These are phyloP conservation scores for Blastobotrys malaysiensis DNA, from an alignment of 1,139 yeast genomes.

Conservation along the genomic window DNA sequence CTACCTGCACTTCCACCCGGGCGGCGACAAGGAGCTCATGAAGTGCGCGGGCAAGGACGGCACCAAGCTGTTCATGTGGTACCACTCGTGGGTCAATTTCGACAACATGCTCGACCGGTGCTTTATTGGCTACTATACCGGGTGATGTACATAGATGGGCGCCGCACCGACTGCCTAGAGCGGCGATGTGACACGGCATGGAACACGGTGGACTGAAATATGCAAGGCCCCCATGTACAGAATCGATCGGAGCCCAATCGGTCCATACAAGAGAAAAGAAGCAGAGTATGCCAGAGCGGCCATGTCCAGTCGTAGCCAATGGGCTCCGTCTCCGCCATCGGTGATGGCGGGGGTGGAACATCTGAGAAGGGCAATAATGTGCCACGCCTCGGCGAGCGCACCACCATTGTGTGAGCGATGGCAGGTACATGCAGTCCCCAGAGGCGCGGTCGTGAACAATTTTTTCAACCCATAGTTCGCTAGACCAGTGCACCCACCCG, in stretches of 20 bases:
- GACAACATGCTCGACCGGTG: slow-evolving; percentile 79
- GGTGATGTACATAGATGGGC: background rate
- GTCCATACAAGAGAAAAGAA: background rate
- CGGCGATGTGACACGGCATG: too few relatives aligned
- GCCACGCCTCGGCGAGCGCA: background rate
- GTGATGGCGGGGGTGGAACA: background rate
- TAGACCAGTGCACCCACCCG: background rate
- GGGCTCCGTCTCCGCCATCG: too few relatives aligned
- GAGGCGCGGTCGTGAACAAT: background rate
- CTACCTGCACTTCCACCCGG: slow-evolving; percentile 85
- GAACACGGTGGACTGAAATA: too few relatives aligned
- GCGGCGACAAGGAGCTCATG: slow-evolving; percentile 77
- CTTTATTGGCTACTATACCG: slow-evolving; percentile 53
- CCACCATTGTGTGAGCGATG: background rate
- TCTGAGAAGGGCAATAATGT: background rate
- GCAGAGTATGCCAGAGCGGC: too few relatives aligned
- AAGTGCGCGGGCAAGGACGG: slow-evolving; percentile 84
- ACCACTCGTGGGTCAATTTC: slow-evolving; percentile 83
- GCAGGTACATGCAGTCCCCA: background rate
- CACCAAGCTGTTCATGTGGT: slow-evolving; percentile 68
- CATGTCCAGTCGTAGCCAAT: too few relatives aligned
- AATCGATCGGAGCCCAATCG: too few relatives aligned
- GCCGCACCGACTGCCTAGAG: background rate
- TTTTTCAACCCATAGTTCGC: background rate
- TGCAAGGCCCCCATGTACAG: too few relatives aligned